Evolutionary conservation across 176 grass and related monocot species (phyloP).

Genomic region (Hyparrhenia diplandra): DNA sequence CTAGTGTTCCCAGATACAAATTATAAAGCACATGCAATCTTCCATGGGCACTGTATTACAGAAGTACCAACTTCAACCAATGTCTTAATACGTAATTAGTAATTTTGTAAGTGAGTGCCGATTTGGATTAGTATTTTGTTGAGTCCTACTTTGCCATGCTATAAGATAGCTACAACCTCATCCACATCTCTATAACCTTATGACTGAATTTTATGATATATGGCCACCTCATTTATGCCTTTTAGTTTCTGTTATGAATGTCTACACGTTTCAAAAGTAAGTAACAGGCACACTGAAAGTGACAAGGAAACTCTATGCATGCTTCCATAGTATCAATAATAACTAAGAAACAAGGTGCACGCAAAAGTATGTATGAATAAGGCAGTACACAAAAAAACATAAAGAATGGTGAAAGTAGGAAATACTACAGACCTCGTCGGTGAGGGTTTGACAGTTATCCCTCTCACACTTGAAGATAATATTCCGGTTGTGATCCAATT

Average conservation of each 20-base stretch:
- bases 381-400: too few relatives aligned
- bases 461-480: too few relatives aligned
- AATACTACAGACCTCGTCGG: too few relatives aligned
- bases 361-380: too few relatives aligned
- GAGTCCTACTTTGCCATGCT: not conserved
- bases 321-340: too few relatives aligned
- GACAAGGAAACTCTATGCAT: too few relatives aligned
- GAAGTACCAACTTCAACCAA: not conserved
- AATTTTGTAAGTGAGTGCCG: not conserved
- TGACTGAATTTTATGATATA: not conserved
- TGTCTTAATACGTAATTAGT: not conserved
- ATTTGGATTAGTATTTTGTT: not conserved
- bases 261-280: not conserved
- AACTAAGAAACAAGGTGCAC: too few relatives aligned
- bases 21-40: not conserved
- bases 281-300: too few relatives aligned
- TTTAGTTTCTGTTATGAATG: not conserved
- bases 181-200: not conserved
- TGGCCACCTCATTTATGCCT: not conserved
- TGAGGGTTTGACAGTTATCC: too few relatives aligned
- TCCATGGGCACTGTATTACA: not conserved
- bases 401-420: too few relatives aligned
- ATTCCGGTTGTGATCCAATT: too few relatives aligned
- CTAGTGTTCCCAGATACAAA: too few relatives aligned
- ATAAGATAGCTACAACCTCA: not conserved